These are phyloP conservation scores for Sporothrix euskadiensis DNA, from an alignment of 2,329 filamentous ascomycete species.

Conservation along the genomic window DNA sequence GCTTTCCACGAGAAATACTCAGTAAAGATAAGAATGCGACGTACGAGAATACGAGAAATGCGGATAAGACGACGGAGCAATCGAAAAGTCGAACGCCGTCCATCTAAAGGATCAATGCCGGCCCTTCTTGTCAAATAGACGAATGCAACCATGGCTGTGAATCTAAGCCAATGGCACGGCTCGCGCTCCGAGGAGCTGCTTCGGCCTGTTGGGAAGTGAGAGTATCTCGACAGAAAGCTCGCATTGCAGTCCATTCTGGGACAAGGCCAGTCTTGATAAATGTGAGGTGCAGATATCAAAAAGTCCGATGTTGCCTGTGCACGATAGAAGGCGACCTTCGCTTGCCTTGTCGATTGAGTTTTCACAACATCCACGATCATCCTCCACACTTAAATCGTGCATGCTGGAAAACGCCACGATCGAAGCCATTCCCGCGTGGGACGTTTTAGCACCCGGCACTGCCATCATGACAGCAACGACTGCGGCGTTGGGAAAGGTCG, in stretches of 20 bases:
- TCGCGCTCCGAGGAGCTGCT: neutral
- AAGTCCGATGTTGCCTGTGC: neutral
- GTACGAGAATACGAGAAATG: neutral
- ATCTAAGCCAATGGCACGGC: neutral
- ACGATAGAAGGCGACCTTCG: neutral
- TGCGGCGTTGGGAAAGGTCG: neutral
- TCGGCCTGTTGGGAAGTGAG: neutral
- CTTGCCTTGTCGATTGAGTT: too few relatives aligned
- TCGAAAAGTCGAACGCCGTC: neutral
- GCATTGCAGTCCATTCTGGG: slow-evolving; percentile 13
- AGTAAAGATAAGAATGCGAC: too few relatives aligned
- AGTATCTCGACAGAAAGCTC: neutral
- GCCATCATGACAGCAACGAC: neutral
- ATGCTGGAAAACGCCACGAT: slow-evolving; percentile 12
- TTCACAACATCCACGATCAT: neutral
- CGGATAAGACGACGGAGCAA: neutral
- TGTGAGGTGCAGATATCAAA: neutral
- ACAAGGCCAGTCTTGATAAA: neutral
- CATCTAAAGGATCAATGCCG: neutral
- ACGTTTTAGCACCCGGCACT: neutral
- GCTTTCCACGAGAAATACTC: neutral
- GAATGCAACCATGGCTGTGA: slow-evolving; percentile 9
- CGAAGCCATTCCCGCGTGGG: neutral
- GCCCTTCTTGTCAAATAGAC: neutral
- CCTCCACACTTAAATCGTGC: slow-evolving; percentile 4